A percentile compares a stretch with the other conserved stretches of the same genome.
phyloP scores from a whole-genome alignment of 1,284 basidiomycete species.

The Tilletia walkeri region DNA sequence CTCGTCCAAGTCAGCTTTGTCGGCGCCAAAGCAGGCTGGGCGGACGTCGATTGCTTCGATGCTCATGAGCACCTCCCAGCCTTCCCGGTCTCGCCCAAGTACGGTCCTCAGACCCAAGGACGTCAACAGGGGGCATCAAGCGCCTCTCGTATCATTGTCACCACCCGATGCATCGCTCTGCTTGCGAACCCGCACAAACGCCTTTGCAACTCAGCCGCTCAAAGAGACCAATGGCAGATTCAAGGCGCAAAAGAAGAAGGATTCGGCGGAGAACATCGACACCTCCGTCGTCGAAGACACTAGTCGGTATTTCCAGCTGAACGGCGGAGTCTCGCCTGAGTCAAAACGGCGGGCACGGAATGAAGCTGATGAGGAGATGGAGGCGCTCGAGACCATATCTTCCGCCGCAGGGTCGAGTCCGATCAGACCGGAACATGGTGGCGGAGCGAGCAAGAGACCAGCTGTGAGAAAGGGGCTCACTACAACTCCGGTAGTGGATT shows the following conservation, averaged over 20 bases:
- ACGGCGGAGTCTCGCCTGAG: not conserved
- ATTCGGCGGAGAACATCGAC: not conserved
- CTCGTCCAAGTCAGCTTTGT: not conserved
- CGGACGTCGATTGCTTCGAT: not conserved
- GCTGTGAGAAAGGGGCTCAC: not conserved
- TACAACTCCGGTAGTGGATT: not conserved
- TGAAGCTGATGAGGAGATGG: not conserved
- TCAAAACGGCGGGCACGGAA: not conserved
- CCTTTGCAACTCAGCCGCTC: not conserved
- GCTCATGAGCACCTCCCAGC: not conserved
- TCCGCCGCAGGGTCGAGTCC: conserved; percentile 13
- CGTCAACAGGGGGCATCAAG: not conserved
- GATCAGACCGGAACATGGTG: not conserved
- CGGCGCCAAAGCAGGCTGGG: not conserved
- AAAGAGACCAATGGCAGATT: not conserved
- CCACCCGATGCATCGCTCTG: not conserved
- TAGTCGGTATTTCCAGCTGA: not conserved
- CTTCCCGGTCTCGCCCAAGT: not conserved
- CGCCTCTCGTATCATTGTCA: not conserved
- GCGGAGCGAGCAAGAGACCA: not conserved
- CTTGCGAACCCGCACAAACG: not conserved
- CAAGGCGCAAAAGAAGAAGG: not conserved
- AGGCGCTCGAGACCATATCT: not conserved
- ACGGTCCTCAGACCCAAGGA: not conserved
- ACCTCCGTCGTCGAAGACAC: not conserved